phyloP scores from a whole-genome alignment of 345 rosid genomes.

The Boechera divaricarpa region DNA sequence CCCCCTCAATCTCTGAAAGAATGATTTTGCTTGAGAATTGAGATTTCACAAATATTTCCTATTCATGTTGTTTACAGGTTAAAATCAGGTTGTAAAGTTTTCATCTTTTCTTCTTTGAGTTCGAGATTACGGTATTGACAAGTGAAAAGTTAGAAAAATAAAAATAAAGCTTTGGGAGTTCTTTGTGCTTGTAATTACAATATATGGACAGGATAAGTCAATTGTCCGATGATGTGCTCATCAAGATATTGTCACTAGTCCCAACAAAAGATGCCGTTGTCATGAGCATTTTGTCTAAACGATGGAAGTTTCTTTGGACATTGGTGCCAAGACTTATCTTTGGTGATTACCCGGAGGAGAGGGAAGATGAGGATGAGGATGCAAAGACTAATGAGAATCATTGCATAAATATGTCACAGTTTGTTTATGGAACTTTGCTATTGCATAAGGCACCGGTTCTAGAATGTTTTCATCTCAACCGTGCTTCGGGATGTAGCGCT shows the following conservation, averaged over 20 bases:
- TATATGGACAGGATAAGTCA: conserved; percentile 7
- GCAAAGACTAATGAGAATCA: not conserved
- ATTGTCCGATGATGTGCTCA: conserved; percentile 14
- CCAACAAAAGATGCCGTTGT: not conserved
- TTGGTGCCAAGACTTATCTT: conserved; percentile 25
- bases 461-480: conserved; percentile 22
- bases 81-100: too few relatives aligned
- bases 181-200: too few relatives aligned
- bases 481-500: not conserved
- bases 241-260: conserved; percentile 2
- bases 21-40: too few relatives aligned
- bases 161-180: too few relatives aligned
- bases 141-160: too few relatives aligned
- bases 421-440: conserved; percentile 6
- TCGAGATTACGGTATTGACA: too few relatives aligned
- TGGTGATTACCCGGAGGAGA: not conserved
- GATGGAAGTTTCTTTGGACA: conserved; percentile 30
- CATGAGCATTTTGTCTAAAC: conserved; percentile 20
- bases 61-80: too few relatives aligned
- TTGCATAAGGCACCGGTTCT: not conserved
- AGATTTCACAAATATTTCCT: too few relatives aligned
- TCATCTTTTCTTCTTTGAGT: too few relatives aligned
- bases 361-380: not conserved
- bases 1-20: too few relatives aligned
- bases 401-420: not conserved